Percentiles rank a stretch among this genome's conserved stretches.
Conservation (phyloP, 1,284 basidiomycete genomes). For the Wallemia ichthyophaga region DNA sequence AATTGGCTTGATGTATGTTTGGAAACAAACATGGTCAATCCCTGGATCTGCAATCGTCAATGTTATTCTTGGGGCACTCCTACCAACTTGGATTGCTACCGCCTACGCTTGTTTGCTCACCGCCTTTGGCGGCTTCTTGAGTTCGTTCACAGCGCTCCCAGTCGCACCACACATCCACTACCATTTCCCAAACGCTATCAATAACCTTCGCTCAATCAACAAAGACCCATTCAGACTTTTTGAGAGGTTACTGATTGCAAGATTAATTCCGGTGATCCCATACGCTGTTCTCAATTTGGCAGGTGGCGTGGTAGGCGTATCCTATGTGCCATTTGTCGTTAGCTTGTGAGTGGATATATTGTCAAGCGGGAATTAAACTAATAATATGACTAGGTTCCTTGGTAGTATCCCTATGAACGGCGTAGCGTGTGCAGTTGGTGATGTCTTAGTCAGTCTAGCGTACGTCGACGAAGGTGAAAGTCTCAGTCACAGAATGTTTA, state of each 20-base stretch:
- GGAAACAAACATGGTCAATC: slow-evolving; percentile 4
- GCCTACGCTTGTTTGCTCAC: slow-evolving; percentile 2
- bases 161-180: slow-evolving; percentile 1
- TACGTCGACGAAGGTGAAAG: background rate
- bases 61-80: slow-evolving; percentile 3
- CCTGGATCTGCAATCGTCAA: slow-evolving; percentile 3
- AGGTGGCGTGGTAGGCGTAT: background rate
- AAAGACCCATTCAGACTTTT: slow-evolving; percentile 1
- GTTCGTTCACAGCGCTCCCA: background rate
- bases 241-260: slow-evolving; percentile 2
- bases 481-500: background rate
- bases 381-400: background rate
- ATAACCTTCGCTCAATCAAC: background rate
- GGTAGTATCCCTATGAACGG: background rate
- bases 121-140: slow-evolving; percentile 2
- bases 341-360: background rate
- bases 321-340: background rate
- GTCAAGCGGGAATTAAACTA: background rate
- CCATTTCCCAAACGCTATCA: slow-evolving; percentile 1
- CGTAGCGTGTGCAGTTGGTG: background rate
- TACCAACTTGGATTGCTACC: slow-evolving; percentile 2
- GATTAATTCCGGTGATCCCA: slow-evolving; percentile 4
- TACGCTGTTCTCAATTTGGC: slow-evolving; percentile 4
- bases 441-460: background rate
- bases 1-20: slow-evolving; percentile 2